A percentile compares a stretch with the other conserved stretches of the same genome.
phyloP scores from a whole-genome alignment of 805 yeast genomes.

The Kazachstania kunashirensis region DNA sequence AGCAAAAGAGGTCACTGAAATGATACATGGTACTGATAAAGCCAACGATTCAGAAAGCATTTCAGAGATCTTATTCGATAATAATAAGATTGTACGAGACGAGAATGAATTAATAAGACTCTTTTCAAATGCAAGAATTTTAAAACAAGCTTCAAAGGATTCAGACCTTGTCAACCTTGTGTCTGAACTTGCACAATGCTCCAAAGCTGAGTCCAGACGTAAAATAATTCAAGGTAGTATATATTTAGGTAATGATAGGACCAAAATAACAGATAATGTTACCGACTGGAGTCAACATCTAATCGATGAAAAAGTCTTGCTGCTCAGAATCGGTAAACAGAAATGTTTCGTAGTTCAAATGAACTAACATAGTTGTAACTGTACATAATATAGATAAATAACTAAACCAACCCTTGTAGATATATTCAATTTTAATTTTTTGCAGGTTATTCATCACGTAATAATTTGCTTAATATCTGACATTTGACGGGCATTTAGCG shows the following conservation, averaged over 20 bases:
- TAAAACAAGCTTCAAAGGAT: slow-evolving; percentile 23
- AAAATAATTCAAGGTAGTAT: slow-evolving; percentile 63
- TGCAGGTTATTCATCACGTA: no score
- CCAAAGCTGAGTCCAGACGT: slow-evolving; percentile 50
- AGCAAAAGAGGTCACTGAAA: slow-evolving; percentile 78
- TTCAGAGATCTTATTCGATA: slow-evolving; percentile 51
- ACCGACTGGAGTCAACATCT: slow-evolving; percentile 40
- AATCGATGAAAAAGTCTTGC: slow-evolving; percentile 49
- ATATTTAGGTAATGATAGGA: slow-evolving; percentile 53
- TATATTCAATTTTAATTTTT: no score
- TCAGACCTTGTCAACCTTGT: slow-evolving; percentile 41
- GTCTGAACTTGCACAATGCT: slow-evolving; percentile 37
- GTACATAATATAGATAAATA: no score
- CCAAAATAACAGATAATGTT: slow-evolving; percentile 40
- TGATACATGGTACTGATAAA: slow-evolving; percentile 74
- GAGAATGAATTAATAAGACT: slow-evolving; percentile 12
- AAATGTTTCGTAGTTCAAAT: slow-evolving; percentile 42
- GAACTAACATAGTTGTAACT: no score
- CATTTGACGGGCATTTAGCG: no score
- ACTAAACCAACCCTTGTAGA: no score
- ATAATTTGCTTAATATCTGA: no score
- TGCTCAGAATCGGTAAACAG: slow-evolving; percentile 69
- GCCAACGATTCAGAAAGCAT: slow-evolving; percentile 60
- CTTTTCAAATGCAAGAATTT: slow-evolving; percentile 15
- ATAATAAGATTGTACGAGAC: not conserved